Percentiles rank a stretch among this genome's conserved stretches.
Conservation (phyloP, 2,329 filamentous ascomycete species). For the Metarhizium rileyi region DNA sequence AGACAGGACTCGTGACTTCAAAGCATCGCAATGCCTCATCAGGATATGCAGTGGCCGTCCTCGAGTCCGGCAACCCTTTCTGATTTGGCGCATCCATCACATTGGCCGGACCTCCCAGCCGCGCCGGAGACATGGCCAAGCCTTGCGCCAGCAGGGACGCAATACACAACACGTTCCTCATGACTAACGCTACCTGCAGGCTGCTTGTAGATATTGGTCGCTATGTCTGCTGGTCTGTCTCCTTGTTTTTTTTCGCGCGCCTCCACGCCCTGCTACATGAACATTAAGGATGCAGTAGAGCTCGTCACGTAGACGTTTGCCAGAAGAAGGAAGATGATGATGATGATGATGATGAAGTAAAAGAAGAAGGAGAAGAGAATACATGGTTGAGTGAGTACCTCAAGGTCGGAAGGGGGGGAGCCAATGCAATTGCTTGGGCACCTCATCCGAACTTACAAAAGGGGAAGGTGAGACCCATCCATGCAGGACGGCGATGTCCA, state of each 20-base stretch:
- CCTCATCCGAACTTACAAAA: not conserved
- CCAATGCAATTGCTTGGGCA: not conserved
- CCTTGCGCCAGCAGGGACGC: not conserved
- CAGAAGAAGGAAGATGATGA: no score
- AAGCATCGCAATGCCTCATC: slow-evolving; percentile 41
- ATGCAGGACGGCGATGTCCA: no score
- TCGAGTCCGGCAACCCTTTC: not conserved
- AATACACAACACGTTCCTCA: slow-evolving; percentile 1
- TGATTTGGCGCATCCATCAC: not conserved
- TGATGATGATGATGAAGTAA: no score
- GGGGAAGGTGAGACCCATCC: not conserved
- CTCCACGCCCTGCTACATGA: no score
- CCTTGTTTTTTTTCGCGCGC: not conserved
- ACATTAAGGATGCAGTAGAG: no score
- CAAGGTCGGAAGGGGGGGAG: not conserved
- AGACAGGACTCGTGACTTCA: slow-evolving; percentile 58
- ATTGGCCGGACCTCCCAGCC: not conserved
- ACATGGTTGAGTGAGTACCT: no score
- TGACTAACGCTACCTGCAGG: no score
- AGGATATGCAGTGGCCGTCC: not conserved
- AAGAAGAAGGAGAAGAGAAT: no score
- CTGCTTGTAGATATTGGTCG: not conserved
- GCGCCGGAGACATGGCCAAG: not conserved
- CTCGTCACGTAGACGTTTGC: no score
- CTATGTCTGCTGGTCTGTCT: not conserved